These are phyloP conservation scores for Torrubiella hemipterigena DNA, from an alignment of 2,329 filamentous ascomycete genomes.

Conservation along the genomic window DNA sequence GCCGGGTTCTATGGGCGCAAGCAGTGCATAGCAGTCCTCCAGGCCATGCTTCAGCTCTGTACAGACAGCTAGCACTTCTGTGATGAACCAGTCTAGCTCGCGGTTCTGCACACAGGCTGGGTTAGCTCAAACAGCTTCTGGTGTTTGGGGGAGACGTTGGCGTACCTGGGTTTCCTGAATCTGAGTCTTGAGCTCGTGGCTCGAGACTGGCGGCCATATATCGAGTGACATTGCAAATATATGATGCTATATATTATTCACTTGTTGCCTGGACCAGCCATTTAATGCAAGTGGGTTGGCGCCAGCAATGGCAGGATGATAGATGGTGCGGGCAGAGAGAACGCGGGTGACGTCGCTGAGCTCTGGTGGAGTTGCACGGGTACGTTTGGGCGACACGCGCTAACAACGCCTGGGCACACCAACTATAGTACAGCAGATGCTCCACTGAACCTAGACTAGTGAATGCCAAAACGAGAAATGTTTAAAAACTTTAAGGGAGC, in stretches of 20 bases:
- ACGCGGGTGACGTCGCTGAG: background rate
- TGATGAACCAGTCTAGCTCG: conserved; percentile 43
- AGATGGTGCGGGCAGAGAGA: background rate
- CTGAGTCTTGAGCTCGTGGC: conserved; percentile 36
- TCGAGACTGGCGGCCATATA: conserved; percentile 44
- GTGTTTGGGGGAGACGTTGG: no score
- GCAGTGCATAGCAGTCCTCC: conserved; percentile 76
- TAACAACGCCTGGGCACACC: no score
- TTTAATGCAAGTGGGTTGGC: no score
- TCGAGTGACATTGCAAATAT: conserved; percentile 37
- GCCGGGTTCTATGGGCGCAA: conserved; percentile 74
- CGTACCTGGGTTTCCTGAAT: conserved; percentile 39
- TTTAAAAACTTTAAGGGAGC: no score
- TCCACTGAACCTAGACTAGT: no score
- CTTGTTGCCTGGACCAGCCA: no score
- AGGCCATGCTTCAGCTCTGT: conserved; percentile 51
- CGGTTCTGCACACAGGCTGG: conserved; percentile 27
- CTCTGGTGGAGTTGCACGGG: conserved; percentile 1
- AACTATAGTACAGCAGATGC: conserved; percentile 11
- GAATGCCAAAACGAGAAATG: no score
- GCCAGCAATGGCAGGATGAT: no score
- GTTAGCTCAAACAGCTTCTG: no score
- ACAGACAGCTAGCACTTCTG: conserved; percentile 35
- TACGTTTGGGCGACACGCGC: no score
- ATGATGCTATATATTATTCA: no score